Percentiles rank a stretch among this genome's conserved stretches.
Conservation (phyloP, 495 filamentous ascomycete species). For the Aspergillus bridgeri region DNA sequence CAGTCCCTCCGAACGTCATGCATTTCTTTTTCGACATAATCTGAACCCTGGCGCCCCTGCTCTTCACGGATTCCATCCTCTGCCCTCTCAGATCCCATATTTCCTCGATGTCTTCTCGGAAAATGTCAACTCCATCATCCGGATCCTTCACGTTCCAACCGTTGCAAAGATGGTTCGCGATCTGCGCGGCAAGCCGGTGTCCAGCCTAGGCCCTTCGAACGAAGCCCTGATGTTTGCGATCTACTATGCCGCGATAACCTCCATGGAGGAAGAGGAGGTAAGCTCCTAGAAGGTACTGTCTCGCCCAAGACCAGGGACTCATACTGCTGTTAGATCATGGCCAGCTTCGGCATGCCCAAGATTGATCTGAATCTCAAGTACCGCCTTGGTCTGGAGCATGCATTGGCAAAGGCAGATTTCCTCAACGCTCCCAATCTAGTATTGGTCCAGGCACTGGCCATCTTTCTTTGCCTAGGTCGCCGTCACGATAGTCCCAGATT, state of each 20-base stretch:
- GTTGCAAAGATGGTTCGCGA: too few species aligned
- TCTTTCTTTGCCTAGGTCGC: background rate
- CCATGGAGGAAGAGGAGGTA: slow-evolving; percentile 12
- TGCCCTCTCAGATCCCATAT: slow-evolving; percentile 51
- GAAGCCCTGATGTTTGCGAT: slow-evolving; percentile 60
- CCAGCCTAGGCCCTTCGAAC: slow-evolving; percentile 45
- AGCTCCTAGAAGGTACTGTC: too few species aligned
- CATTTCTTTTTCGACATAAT: slow-evolving; percentile 52
- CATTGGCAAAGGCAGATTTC: background rate
- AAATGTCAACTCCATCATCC: slow-evolving; percentile 50
- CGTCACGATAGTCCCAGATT: slow-evolving; percentile 38
- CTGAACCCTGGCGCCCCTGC: slow-evolving; percentile 16
- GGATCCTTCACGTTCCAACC: slow-evolving; percentile 38
- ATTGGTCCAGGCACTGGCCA: background rate
- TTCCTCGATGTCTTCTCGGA: slow-evolving; percentile 48
- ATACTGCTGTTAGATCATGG: too few species aligned
- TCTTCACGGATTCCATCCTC: slow-evolving; percentile 35
- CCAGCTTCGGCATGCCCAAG: too few species aligned
- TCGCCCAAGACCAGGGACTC: too few species aligned
- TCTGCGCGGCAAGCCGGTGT: slow-evolving; percentile 23
- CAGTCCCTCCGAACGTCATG: slow-evolving; percentile 48
- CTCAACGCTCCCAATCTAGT: background rate
- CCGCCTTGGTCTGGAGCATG: background rate
- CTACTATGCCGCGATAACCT: slow-evolving; percentile 56
- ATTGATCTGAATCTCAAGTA: too few species aligned